phyloP scores from a whole-genome alignment of 1,284 basidiomycete genomes.

The Pseudozyma thailandica region DNA sequence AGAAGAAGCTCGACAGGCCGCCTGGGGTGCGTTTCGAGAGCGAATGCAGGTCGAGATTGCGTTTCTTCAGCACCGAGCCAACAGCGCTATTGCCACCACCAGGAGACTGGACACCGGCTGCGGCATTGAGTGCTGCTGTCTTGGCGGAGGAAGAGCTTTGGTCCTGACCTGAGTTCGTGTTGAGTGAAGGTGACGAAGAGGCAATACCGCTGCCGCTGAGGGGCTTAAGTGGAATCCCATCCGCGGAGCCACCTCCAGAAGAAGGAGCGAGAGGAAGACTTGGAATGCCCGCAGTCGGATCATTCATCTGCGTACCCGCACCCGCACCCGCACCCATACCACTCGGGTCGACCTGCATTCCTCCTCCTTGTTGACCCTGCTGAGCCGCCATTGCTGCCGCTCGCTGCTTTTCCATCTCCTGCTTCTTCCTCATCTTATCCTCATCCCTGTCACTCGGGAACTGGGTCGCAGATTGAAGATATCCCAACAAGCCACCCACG shows the following conservation, averaged over 20 bases:
- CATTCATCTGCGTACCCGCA: too few species aligned
- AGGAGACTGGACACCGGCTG: slow-evolving; percentile 15
- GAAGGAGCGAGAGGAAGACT: too few species aligned
- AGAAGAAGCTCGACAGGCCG: background rate
- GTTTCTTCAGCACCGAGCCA: slow-evolving; percentile 27
- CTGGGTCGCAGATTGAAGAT: slow-evolving; percentile 19
- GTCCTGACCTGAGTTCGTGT: background rate
- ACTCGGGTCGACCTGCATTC: background rate
- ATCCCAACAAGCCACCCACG: slow-evolving; percentile 12
- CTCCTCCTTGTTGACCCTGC: slow-evolving; percentile 1
- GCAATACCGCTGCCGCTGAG: background rate
- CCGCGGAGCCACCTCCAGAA: background rate
- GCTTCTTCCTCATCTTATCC: slow-evolving; percentile 25
- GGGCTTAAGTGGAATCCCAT: too few species aligned
- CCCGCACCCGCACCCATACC: slow-evolving; percentile 1
- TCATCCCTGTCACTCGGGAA: slow-evolving; percentile 33
- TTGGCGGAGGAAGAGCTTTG: background rate
- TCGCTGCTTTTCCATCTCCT: slow-evolving; percentile 18
- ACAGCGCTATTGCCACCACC: background rate
- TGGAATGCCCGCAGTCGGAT: too few species aligned
- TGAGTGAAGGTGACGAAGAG: background rate
- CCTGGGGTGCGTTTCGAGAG: slow-evolving; percentile 29
- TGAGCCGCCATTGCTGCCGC: slow-evolving; percentile 7
- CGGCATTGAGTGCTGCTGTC: slow-evolving; percentile 20
- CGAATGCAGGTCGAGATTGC: slow-evolving; percentile 9